Conservation (phyloP, 306 rosid species). For the Senna tora region DNA sequence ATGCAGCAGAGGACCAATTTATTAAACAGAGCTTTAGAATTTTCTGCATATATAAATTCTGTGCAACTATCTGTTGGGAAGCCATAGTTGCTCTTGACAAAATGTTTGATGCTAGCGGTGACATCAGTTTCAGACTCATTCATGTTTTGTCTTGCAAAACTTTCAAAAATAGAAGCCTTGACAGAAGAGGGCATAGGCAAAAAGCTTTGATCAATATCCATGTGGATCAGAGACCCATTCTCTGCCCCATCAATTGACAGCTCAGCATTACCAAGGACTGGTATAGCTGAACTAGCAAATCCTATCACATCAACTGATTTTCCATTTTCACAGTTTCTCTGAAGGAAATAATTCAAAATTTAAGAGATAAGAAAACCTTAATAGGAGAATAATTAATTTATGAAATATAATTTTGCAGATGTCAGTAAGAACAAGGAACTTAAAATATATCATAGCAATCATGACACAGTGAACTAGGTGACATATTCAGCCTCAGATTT, state of each 20-base stretch:
- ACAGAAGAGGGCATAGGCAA: constrained; percentile 58
- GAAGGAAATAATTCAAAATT: neutral
- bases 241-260: neutral
- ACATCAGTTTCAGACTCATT: constrained; percentile 61
- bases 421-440: neutral
- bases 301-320: neutral
- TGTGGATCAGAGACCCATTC: constrained; percentile 14
- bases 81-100: constrained; percentile 56
- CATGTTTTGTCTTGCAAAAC: constrained; percentile 72
- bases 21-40: constrained; percentile 55
- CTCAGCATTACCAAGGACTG: constrained; percentile 4
- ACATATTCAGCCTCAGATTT: neutral
- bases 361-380: neutral
- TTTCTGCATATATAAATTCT: constrained; percentile 59
- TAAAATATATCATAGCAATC: neutral
- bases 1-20: constrained; percentile 69
- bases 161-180: constrained; percentile 70
- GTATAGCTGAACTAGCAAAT: neutral
- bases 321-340: neutral
- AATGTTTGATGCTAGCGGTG: constrained; percentile 60
- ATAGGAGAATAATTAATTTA: neutral
- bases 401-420: neutral
- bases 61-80: constrained; percentile 49
- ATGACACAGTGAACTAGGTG: neutral
- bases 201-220: constrained; percentile 54